These are phyloP conservation scores for Tagetes patula DNA, from an alignment of 129 eudicot genomes.

Conservation along the genomic window DNA sequence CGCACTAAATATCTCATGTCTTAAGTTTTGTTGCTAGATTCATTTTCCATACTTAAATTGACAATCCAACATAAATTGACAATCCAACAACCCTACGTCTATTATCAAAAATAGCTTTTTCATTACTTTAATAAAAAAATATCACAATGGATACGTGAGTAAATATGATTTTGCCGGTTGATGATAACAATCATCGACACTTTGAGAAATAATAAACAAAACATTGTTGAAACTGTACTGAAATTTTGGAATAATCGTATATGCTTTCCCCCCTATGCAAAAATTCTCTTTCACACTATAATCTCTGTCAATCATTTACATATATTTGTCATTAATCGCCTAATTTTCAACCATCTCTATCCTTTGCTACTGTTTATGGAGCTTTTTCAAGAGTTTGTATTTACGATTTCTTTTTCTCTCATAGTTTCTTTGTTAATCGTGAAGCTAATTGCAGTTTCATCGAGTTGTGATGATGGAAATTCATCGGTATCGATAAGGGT, in stretches of 20 bases:
- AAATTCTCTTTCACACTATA: slow-evolving; percentile 23
- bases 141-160: slow-evolving; percentile 4
- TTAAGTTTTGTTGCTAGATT: no score
- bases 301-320: slow-evolving; percentile 24
- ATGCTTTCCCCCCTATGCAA: slow-evolving; percentile 44
- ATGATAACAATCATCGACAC: background rate
- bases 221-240: slow-evolving; percentile 1
- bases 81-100: no score
- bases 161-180: slow-evolving; percentile 11
- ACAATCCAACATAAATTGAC: no score
- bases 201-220: background rate
- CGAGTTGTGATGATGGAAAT: slow-evolving; percentile 30
- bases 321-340: background rate
- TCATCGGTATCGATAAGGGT: slow-evolving; percentile 13
- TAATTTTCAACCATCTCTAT: slow-evolving; percentile 19
- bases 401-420: slow-evolving; percentile 43
- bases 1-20: no score
- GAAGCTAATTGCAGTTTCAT: slow-evolving; percentile 37
- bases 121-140: background rate
- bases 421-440: slow-evolving; percentile 40
- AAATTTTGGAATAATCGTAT: slow-evolving; percentile 33
- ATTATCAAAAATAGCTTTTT: no score
- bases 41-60: no score
- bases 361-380: slow-evolving; percentile 34
- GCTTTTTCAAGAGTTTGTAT: slow-evolving; percentile 45